phyloP scores from a whole-genome alignment of 1,139 yeast species.

The Pichia inconspicua region DNA sequence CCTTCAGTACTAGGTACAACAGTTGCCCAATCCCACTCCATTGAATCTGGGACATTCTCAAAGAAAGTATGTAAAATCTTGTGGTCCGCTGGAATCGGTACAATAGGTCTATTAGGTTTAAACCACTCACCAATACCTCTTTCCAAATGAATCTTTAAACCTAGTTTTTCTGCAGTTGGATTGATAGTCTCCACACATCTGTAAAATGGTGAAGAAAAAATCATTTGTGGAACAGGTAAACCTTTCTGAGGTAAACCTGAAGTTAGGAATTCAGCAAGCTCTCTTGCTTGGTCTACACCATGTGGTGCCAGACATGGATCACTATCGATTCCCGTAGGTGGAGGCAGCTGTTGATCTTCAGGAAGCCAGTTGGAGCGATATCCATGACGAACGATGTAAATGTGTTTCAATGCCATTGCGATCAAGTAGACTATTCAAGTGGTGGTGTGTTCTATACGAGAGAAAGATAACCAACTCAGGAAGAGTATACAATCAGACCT shows the following conservation, averaged over 20 bases:
- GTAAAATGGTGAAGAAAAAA: slow-evolving; percentile 51
- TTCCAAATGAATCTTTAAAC: slow-evolving; percentile 40
- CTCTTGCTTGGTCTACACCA: slow-evolving; percentile 53
- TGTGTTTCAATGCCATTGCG: slow-evolving; percentile 38
- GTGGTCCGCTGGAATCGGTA: slow-evolving; percentile 46
- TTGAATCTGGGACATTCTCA: slow-evolving; percentile 31
- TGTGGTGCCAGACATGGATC: slow-evolving; percentile 59
- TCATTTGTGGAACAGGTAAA: slow-evolving; percentile 35
- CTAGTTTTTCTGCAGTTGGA: slow-evolving; percentile 40
- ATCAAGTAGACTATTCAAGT: not conserved
- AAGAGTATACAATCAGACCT: too few relatives aligned
- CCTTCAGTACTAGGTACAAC: slow-evolving; percentile 43
- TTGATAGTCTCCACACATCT: slow-evolving; percentile 51
- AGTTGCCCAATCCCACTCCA: slow-evolving; percentile 39
- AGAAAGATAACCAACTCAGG: too few relatives aligned
- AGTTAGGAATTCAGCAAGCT: slow-evolving; percentile 37
- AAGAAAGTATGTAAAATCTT: slow-evolving; percentile 37
- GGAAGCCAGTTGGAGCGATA: slow-evolving; percentile 52
- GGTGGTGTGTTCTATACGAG: not conserved
- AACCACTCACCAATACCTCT: slow-evolving; percentile 60
- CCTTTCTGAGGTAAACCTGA: slow-evolving; percentile 28
- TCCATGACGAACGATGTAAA: slow-evolving; percentile 54
- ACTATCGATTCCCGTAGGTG: slow-evolving; percentile 52
- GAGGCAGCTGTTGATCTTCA: slow-evolving; percentile 36
- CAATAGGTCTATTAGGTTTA: slow-evolving; percentile 36